phyloP scores from a whole-genome alignment of 257 asterid genomes.

The Jaltomata sinuosa region DNA sequence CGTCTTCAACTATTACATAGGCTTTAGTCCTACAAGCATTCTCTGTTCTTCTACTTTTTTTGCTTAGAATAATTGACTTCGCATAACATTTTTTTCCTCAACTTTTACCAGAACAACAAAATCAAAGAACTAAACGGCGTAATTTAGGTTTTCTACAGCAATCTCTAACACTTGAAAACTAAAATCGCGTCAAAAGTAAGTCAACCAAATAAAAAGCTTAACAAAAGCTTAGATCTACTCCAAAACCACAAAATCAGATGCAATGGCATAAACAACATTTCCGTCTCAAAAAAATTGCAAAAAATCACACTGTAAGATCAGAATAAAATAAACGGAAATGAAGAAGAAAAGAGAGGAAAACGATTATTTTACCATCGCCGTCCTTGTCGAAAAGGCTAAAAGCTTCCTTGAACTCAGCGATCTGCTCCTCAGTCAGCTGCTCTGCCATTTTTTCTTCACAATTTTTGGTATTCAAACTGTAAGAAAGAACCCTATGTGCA shows the following conservation, averaged over 20 bases:
- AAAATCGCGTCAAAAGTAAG: not conserved
- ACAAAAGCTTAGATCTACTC: slow-evolving; percentile 2
- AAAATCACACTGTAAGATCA: not conserved
- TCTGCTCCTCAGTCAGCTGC: slow-evolving; percentile 30
- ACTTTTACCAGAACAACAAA: not conserved
- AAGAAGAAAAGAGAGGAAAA: not conserved
- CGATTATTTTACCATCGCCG: slow-evolving; percentile 18
- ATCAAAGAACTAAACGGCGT: not conserved
- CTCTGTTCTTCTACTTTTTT: not conserved
- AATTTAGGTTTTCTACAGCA: not conserved
- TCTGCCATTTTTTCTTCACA: slow-evolving; percentile 15
- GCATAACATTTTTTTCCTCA: not conserved
- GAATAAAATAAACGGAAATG: not conserved
- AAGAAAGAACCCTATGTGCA: not conserved
- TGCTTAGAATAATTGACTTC: not conserved
- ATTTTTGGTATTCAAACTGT: not conserved
- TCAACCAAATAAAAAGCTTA: not conserved
- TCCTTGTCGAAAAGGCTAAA: slow-evolving; percentile 35
- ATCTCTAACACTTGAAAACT: not conserved
- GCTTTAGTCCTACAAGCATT: not conserved
- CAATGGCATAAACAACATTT: not conserved
- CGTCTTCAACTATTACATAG: not conserved
- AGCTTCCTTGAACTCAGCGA: slow-evolving; percentile 35
- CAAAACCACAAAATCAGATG: not conserved
- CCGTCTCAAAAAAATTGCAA: not conserved